These are phyloP conservation scores for Saccharomyces hybrid DNA, from an alignment of 1,139 yeast species.

Conservation along the genomic window DNA sequence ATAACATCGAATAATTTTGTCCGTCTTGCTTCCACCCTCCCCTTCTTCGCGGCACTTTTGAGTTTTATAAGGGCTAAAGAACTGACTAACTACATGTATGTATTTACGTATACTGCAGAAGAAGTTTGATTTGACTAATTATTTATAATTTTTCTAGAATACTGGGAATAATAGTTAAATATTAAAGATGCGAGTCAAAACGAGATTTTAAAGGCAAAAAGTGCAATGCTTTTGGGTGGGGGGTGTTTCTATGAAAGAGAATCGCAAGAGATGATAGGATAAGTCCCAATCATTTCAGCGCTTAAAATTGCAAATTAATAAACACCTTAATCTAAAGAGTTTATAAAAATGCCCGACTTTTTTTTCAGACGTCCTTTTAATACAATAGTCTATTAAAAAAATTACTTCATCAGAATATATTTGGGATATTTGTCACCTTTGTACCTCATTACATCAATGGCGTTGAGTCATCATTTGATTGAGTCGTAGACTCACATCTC, in stretches of 20 bases:
- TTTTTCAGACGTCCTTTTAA: slow-evolving; percentile 38
- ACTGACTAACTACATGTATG: not conserved
- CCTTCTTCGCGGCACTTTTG: not conserved
- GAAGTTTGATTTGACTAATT: not conserved
- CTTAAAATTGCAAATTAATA: not conserved
- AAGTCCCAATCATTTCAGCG: too few relatives aligned
- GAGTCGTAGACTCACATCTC: not conserved
- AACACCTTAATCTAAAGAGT: not conserved
- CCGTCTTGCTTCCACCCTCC: too few relatives aligned
- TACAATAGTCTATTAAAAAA: not conserved
- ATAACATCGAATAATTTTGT: too few relatives aligned
- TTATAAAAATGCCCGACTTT: not conserved
- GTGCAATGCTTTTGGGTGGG: too few relatives aligned
- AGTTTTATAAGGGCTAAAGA: not conserved
- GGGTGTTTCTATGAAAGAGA: too few relatives aligned
- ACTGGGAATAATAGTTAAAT: too few relatives aligned
- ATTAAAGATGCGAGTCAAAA: too few relatives aligned
- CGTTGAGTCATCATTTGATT: not conserved
- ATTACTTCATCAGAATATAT: not conserved
- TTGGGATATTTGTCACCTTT: not conserved
- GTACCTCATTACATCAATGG: not conserved
- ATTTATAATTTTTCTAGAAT: too few relatives aligned
- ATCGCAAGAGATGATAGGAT: too few relatives aligned
- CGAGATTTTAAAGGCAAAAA: too few relatives aligned
- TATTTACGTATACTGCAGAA: not conserved